Evolutionary conservation across 2,329 filamentous ascomycete species (phyloP).

Genomic region (Monosporascus sp.): DNA sequence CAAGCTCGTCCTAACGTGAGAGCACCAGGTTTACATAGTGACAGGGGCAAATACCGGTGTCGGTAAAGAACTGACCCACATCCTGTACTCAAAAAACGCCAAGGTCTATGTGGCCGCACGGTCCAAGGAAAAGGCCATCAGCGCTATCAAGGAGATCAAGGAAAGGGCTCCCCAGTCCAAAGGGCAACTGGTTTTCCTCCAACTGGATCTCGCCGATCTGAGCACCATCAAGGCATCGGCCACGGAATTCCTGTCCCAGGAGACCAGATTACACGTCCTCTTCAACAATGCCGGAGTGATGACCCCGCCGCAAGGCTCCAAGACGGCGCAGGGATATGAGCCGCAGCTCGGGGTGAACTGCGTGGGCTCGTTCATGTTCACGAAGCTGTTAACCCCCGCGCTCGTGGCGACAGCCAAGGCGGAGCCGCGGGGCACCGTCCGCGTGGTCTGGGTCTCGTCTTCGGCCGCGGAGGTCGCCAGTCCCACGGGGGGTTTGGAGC

Average conservation of each 20-base stretch:
- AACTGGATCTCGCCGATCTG: conserved; percentile 4
- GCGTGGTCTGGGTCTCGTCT: conserved; percentile 3
- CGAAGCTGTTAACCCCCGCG: conserved; percentile 4
- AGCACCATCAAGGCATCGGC: conserved; percentile 1
- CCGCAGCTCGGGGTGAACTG: conserved; percentile 3
- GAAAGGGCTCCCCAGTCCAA: neutral
- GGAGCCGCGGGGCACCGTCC: conserved; percentile 1
- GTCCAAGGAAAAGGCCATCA: neutral
- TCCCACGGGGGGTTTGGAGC: conserved; percentile 2
- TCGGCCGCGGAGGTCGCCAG: neutral
- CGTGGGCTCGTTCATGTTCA: conserved; percentile 1
- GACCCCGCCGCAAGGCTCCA: neutral
- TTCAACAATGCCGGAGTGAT: conserved; percentile 6
- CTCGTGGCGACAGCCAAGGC: conserved; percentile 4
- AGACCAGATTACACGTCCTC: conserved; percentile 4
- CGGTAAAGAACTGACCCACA: neutral
- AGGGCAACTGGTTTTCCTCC: neutral
- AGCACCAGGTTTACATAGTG: neutral
- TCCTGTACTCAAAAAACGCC: neutral
- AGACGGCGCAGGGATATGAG: conserved; percentile 2
- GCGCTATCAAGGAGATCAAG: neutral
- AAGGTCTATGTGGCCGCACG: neutral
- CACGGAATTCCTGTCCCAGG: conserved; percentile 1
- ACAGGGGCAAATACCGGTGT: neutral
- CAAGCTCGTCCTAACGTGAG: neutral